Conservation (phyloP, 345 rosid genomes). For the Sisymbrium irio region DNA sequence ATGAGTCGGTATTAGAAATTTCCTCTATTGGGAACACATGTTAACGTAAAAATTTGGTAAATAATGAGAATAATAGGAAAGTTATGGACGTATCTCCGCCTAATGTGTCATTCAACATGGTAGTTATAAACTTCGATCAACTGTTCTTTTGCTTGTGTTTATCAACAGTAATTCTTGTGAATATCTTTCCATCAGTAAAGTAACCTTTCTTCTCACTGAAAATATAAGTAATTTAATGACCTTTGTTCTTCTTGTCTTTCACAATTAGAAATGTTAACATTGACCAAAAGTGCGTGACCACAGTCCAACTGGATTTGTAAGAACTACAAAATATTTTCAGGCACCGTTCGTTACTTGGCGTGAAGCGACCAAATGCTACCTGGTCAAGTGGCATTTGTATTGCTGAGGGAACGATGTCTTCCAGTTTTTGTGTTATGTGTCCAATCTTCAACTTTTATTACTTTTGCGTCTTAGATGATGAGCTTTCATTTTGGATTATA, state of each 20-base stretch:
- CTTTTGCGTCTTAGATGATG: neutral
- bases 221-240: too few relatives aligned
- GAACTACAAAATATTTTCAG: neutral
- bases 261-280: neutral
- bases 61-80: neutral
- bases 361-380: neutral
- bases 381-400: neutral
- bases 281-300: neutral
- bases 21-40: too few relatives aligned
- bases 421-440: neutral
- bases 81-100: neutral
- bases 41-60: neutral
- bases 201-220: neutral
- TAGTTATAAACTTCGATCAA: neutral
- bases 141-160: neutral
- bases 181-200: neutral
- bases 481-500: neutral
- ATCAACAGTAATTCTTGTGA: neutral
- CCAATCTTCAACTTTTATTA: neutral
- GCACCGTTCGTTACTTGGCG: neutral
- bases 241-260: neutral
- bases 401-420: neutral
- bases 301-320: neutral
- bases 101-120: neutral
- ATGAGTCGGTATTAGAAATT: neutral